Evolutionary conservation across 106 monocot genomes (phyloP).

Genomic region (Dioscorea zingiberensis): DNA sequence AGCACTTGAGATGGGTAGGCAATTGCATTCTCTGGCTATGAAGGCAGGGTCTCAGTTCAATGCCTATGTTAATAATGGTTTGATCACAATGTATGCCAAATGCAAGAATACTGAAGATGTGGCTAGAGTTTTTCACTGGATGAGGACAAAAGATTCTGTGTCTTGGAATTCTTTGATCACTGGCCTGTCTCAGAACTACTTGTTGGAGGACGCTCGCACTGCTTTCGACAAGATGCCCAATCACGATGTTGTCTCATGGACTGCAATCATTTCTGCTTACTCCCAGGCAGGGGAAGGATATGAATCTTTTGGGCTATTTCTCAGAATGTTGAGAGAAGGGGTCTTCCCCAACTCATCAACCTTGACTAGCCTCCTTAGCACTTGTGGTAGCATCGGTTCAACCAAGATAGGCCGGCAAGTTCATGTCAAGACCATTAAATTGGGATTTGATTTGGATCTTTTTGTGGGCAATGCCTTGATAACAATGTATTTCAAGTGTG

Average conservation of each 20-base stretch:
- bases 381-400: constrained; percentile 29
- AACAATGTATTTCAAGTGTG: constrained; percentile 66
- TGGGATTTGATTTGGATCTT: constrained; percentile 33
- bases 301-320: constrained; percentile 43
- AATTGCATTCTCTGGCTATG: constrained; percentile 56
- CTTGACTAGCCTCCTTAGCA: constrained; percentile 38
- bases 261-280: constrained; percentile 60
- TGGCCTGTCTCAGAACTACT: constrained; percentile 36
- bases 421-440: constrained; percentile 28
- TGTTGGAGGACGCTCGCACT: constrained; percentile 40
- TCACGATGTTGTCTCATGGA: constrained; percentile 66
- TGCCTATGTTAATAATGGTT: constrained; percentile 41
- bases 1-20: constrained; percentile 44
- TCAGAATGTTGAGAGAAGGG: constrained; percentile 40
- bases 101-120: constrained; percentile 36
- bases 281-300: constrained; percentile 37
- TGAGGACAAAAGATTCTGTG: constrained; percentile 45
- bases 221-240: constrained; percentile 50
- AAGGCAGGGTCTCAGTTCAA: constrained; percentile 59
- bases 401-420: constrained; percentile 30
- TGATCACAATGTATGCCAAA: constrained; percentile 70
- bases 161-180: constrained; percentile 69
- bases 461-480: constrained; percentile 51
- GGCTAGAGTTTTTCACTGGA: constrained; percentile 30
- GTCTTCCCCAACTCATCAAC: constrained; percentile 31